Evolutionary conservation across 2,329 filamentous ascomycete species (phyloP).

Genomic region (Phyllosticta citrichinensis): DNA sequence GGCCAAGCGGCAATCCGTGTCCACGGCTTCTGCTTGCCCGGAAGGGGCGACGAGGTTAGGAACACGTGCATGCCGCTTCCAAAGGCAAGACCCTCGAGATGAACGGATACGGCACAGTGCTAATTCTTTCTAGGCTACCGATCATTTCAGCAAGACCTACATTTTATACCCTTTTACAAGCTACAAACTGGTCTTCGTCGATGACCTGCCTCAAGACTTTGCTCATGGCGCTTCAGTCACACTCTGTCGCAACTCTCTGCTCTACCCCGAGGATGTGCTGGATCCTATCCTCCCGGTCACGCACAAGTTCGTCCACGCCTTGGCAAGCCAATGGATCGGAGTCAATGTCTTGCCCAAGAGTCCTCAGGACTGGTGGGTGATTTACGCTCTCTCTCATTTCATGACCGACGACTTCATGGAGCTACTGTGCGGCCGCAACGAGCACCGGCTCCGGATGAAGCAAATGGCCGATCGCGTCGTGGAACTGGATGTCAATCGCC

Average conservation of each 20-base stretch:
- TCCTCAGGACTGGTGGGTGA: slow-evolving; percentile 75
- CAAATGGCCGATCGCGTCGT: slow-evolving; percentile 71
- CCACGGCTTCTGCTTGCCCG: slow-evolving; percentile 82
- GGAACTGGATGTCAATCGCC: slow-evolving; percentile 69
- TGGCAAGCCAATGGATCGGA: slow-evolving; percentile 90
- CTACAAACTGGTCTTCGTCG: slow-evolving; percentile 90
- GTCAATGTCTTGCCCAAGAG: slow-evolving; percentile 83
- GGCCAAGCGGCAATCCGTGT: slow-evolving; percentile 81
- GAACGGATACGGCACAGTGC: slow-evolving; percentile 17
- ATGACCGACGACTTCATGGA: slow-evolving; percentile 93
- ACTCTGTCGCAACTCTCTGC: slow-evolving; percentile 74
- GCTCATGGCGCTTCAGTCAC: slow-evolving; percentile 72
- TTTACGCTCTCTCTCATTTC: slow-evolving; percentile 83
- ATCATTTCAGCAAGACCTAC: slow-evolving; percentile 80
- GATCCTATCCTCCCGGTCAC: slow-evolving; percentile 78
- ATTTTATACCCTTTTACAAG: slow-evolving; percentile 84
- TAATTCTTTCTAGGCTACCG: slow-evolving; percentile 51
- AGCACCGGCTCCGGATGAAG: slow-evolving; percentile 86
- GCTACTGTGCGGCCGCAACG: slow-evolving; percentile 84
- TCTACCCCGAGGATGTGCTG: slow-evolving; percentile 76
- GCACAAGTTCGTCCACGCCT: slow-evolving; percentile 66
- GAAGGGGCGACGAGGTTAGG: slow-evolving; percentile 68
- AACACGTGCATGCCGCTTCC: slow-evolving; percentile 82
- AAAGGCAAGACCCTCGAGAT: slow-evolving; percentile 18
- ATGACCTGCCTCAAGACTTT: slow-evolving; percentile 71